A percentile compares a stretch with the other conserved stretches of the same genome.
Conservation (phyloP, 2,329 filamentous ascomycete genomes). For the Scopulariopsis brevicaulis region DNA sequence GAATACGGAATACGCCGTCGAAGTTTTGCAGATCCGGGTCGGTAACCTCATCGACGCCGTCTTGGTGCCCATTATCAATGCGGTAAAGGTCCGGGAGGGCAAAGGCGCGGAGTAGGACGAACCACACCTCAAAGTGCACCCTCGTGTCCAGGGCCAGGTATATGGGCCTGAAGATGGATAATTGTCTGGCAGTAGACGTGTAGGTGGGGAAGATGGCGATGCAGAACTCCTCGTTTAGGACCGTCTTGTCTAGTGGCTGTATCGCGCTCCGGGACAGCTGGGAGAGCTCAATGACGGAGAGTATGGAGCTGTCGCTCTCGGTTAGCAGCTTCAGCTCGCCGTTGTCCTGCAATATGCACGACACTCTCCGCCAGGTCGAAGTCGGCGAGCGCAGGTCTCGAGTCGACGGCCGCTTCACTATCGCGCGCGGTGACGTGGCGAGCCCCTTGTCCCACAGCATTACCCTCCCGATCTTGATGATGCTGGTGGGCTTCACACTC, state of each 20-base stretch:
- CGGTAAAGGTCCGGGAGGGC: slow-evolving; percentile 86
- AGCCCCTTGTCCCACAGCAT: slow-evolving; percentile 79
- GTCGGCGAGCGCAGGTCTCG: slow-evolving; percentile 39
- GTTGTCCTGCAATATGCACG: slow-evolving; percentile 88
- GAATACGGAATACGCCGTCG: slow-evolving; percentile 44
- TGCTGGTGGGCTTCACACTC: slow-evolving; percentile 36
- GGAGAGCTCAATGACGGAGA: slow-evolving; percentile 77
- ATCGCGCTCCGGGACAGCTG: slow-evolving; percentile 84
- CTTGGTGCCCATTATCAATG: slow-evolving; percentile 32
- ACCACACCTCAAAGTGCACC: slow-evolving; percentile 95
- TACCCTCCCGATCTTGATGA: slow-evolving; percentile 92
- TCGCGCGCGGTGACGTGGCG: slow-evolving; percentile 40
- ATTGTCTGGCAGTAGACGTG: slow-evolving; percentile 57
- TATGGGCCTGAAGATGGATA: slow-evolving; percentile 74
- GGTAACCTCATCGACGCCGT: slow-evolving; percentile 21
- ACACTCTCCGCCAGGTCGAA: slow-evolving; percentile 76
- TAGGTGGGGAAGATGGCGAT: slow-evolving; percentile 95
- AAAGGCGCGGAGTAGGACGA: slow-evolving; percentile 81
- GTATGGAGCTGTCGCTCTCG: slow-evolving; percentile 68
- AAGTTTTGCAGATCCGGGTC: slow-evolving; percentile 25
- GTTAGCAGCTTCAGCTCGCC: slow-evolving; percentile 86
- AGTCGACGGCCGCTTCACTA: slow-evolving; percentile 45
- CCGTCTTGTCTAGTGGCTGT: slow-evolving; percentile 80
- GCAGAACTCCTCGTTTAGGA: slow-evolving; percentile 86
- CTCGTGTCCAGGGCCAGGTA: slow-evolving; percentile 81